Base-by-base conservation (phyloP, 1,139 yeast species). In the Pichia sp. region DNA sequence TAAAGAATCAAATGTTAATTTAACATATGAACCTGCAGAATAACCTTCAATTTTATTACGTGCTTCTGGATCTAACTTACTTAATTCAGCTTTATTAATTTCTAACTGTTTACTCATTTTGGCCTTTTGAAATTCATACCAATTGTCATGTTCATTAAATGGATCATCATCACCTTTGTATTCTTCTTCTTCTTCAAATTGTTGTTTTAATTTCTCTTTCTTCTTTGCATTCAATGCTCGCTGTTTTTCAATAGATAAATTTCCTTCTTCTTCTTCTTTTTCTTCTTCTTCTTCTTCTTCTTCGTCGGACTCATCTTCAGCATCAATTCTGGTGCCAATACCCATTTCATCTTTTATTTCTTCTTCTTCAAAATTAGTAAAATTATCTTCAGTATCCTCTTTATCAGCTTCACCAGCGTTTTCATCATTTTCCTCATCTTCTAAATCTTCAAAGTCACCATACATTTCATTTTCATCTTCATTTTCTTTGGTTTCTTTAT, bases 61-160 rank as follows among this genome's bases (percentile, higher is more conserved):
- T 19, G 86, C 77, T 18, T 74, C 84, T 18, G 70, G 70, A 46
- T 88, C 94, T 81, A 93, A 74, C 33, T 76, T 74, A 21, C 77
- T 82, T 46, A 76, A 72, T 59, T 81, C 88, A 5, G 85, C 78
- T 61, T 85, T 85, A 64, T 93, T 93, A 65, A 93, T 88, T 50
- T 91, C 97, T 51, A 86, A 69, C 65, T 93, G 98, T 61, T 91
- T 89, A 45, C 96, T 91, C 78, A 93, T 89, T 58, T 89, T 91
- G 48, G 95, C 93, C 65, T 93, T 93, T 63, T 93, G 96, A 62
- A 85, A 77, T 60, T 91, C 97, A 61, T 91, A 93, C 98, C 98
- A 93, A 1, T 96, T 88, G 54, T 91, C 96, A 49, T 76, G 77
- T 50, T 78, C 80, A 35, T 83, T 84, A 57, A 80, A 84, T 18